A percentile compares a stretch with the other conserved stretches of the same genome.
These are phyloP conservation scores for Andrographis paniculata DNA, from an alignment of 305 asterid genomes.

Conservation along the genomic window DNA sequence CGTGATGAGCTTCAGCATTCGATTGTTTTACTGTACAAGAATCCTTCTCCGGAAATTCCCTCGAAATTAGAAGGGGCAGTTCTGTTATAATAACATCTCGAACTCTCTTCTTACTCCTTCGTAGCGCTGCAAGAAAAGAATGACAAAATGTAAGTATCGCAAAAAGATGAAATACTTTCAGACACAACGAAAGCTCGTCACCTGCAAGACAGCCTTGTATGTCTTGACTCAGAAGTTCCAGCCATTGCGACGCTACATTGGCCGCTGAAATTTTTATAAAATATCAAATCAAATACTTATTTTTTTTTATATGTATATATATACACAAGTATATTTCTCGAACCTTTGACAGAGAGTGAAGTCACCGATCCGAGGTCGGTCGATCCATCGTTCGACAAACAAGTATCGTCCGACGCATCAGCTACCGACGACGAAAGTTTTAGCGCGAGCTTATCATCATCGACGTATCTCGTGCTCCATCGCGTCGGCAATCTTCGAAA, in stretches of 20 bases:
- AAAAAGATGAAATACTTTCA: constrained; percentile 14
- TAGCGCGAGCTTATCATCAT: constrained; percentile 40
- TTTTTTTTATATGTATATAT: no score
- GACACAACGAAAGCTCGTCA: no score
- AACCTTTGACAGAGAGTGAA: constrained; percentile 81
- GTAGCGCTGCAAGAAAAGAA: constrained; percentile 60
- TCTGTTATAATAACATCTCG: constrained; percentile 59
- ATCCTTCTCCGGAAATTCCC: constrained; percentile 50
- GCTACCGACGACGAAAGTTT: constrained; percentile 53
- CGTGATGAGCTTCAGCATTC: no score
- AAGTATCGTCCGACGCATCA: constrained; percentile 47
- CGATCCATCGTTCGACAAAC: constrained; percentile 57
- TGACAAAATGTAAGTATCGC: not conserved
- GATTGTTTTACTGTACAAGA: constrained; percentile 15
- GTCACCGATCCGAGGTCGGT: constrained; percentile 38
- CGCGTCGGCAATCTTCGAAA: constrained; percentile 26
- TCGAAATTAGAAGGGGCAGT: constrained; percentile 51
- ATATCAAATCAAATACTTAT: constrained; percentile 11
- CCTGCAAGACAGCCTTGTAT: constrained; percentile 85
- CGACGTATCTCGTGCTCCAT: constrained; percentile 25
- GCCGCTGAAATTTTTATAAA: constrained; percentile 56
- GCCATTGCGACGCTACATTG: constrained; percentile 88
- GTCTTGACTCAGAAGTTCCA: constrained; percentile 90
- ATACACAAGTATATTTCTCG: no score
- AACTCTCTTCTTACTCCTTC: constrained; percentile 83